These are phyloP conservation scores for Pelargonium myrrhifolium DNA, from an alignment of 441 rosid species.

Conservation along the genomic window DNA sequence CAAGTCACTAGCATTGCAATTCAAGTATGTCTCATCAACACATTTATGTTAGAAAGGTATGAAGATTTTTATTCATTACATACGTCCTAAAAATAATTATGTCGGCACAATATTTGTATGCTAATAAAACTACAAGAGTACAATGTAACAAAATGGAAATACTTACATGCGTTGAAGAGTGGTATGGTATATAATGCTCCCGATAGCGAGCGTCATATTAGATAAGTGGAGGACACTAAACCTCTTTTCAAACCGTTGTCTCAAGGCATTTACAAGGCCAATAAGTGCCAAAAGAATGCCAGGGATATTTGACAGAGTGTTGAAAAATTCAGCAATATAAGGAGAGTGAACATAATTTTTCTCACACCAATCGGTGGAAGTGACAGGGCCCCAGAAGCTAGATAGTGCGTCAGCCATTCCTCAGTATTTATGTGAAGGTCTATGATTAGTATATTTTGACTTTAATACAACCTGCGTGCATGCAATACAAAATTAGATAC, in stretches of 20 bases:
- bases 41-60: not conserved
- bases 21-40: not conserved
- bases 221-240: constrained; percentile 82
- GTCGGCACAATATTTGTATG: not conserved
- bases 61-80: not conserved
- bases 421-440: constrained; percentile 18
- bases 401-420: constrained; percentile 69
- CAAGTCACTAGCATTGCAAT: not conserved
- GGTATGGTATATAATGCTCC: constrained; percentile 88
- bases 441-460: constrained; percentile 13
- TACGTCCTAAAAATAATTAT: not conserved
- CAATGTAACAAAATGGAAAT: not conserved
- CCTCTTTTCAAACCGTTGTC: constrained; percentile 91
- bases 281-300: constrained; percentile 62
- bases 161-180: constrained; percentile 73
- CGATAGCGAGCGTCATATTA: constrained; percentile 80
- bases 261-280: constrained; percentile 72
- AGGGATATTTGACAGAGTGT: constrained; percentile 69
- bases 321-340: constrained; percentile 81
- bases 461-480: constrained; percentile 29
- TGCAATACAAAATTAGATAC: not conserved
- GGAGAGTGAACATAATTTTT: constrained; percentile 65
- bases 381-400: constrained; percentile 97
- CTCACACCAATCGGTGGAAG: constrained; percentile 84
- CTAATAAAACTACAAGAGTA: not conserved